Percentiles rank a stretch among this genome's conserved stretches.
phyloP scores from a whole-genome alignment of 371 early-diverging fungal genomes.

The Coemansia linderi region DNA sequence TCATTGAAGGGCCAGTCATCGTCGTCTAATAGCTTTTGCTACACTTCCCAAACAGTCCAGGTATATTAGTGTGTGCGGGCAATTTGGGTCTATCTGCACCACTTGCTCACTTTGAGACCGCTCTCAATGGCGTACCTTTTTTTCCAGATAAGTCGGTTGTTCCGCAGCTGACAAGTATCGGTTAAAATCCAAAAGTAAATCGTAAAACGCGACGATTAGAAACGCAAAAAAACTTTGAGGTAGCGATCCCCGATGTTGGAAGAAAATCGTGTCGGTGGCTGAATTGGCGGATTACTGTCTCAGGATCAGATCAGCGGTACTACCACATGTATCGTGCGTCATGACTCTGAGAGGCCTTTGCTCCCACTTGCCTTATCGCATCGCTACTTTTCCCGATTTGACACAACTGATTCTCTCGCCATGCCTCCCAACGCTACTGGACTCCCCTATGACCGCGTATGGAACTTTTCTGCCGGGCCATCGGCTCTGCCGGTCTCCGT shows the following conservation, averaged over 20 bases:
- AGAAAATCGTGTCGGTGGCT: background rate
- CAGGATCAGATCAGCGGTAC: background rate
- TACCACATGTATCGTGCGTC: background rate
- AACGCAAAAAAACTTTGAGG: background rate
- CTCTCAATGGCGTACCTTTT: background rate
- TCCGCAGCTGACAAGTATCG: background rate
- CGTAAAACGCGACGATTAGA: background rate
- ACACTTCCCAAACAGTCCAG: background rate
- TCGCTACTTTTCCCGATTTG: background rate
- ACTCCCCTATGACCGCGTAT: slow-evolving; percentile 39
- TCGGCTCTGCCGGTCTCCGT: slow-evolving; percentile 83
- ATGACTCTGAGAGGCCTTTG: background rate
- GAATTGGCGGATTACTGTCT: background rate
- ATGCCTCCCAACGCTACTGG: background rate
- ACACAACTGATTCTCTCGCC: background rate
- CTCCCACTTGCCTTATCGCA: background rate
- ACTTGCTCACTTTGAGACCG: background rate
- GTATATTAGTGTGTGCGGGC: background rate
- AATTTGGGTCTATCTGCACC: background rate
- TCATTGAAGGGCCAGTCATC: slow-evolving; percentile 15
- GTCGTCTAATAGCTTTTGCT: background rate
- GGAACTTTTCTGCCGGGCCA: slow-evolving; percentile 91
- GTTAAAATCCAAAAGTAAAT: background rate
- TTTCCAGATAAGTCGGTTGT: background rate
- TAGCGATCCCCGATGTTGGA: background rate